Evolutionary conservation across 345 rosid species (phyloP), one percentile per base, ranked within the genome.

Genomic region (Brassica cretica): DNA sequence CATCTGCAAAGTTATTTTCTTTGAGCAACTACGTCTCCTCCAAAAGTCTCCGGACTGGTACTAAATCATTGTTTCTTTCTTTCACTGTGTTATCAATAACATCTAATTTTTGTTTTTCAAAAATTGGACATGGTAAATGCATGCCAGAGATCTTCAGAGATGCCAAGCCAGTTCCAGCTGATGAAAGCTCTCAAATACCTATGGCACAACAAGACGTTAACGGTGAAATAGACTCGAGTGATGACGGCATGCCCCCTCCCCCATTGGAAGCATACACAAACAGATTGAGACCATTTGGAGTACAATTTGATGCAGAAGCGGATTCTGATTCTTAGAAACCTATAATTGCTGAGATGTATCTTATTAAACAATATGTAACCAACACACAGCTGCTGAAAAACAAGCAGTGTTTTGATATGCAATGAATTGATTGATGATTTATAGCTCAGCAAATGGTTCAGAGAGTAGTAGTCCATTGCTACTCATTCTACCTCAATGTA

Each of bases 181-280:
- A 79, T 64, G 84, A 72, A 60, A 84, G 71, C 76, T 9, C 71
- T 30, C 84, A 77, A 16, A 51, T 37, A 73, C 66, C 75, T 37
- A 16, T 75, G 32, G 7, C 65, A 15, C 61, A 69, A 29, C 64
- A 78, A 75, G 84, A 79, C 68, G 80, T 72, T 6, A 68, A 60
- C 5, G 80, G 82, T n/a, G 88, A 85, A 60, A 19, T 21, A 3
- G 82, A 81, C 70, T 82, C 86, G 0, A 89, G 81, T 84, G 85
- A 82, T 53, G 89, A 86, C 63, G 91, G 83, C 56, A 86, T 94
- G 49, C 93, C 24, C 24, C 1, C 24, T 21, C 96, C 0, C 24
- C 96, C 91, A 11, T 64, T 94, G 78, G 96, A 92, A 86, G 91
- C 91, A 67, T 90, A 94, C 79, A 82, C 77, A 41, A 94, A 92